Evolutionary conservation across 192 early-diverging fungal species (phyloP).

Genomic region (Coemansia sp.): DNA sequence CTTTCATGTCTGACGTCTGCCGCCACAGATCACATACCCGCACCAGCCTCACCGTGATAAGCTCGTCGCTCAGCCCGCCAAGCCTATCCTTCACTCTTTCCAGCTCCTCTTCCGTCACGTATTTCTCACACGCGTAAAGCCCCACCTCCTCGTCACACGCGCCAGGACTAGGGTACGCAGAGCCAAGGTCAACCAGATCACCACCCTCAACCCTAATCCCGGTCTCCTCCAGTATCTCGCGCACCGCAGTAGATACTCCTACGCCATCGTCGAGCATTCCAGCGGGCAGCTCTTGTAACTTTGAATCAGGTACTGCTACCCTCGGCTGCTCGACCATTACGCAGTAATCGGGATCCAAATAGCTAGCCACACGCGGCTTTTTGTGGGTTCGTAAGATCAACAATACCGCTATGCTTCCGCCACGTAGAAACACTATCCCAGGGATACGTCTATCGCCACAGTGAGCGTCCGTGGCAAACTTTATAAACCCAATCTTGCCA

Average conservation of each 20-base stretch:
- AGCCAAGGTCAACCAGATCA: slow-evolving; percentile 65
- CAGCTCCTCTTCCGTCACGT: slow-evolving; percentile 56
- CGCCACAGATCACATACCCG: slow-evolving; percentile 66
- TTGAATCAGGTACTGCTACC: slow-evolving; percentile 62
- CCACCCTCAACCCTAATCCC: slow-evolving; percentile 63
- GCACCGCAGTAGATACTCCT: slow-evolving; percentile 64
- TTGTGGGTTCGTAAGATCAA: slow-evolving; percentile 57
- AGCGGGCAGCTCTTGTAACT: slow-evolving; percentile 75
- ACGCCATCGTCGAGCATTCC: slow-evolving; percentile 77
- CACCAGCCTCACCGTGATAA: slow-evolving; percentile 69
- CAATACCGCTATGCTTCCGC: slow-evolving; percentile 71
- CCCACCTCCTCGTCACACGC: slow-evolving; percentile 80
- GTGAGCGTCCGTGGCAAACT: slow-evolving; percentile 63
- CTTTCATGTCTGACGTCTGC: slow-evolving; percentile 69
- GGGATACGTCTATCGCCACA: slow-evolving; percentile 58
- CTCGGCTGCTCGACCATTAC: slow-evolving; percentile 77
- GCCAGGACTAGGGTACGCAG: slow-evolving; percentile 75
- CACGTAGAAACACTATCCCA: slow-evolving; percentile 81
- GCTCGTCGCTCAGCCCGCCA: slow-evolving; percentile 76
- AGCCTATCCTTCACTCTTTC: slow-evolving; percentile 62
- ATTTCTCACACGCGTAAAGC: slow-evolving; percentile 69
- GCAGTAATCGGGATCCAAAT: slow-evolving; percentile 53
- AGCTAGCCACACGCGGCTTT: neutral
- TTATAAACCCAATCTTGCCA: slow-evolving; percentile 71
- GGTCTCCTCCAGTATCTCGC: slow-evolving; percentile 82